Base-by-base conservation (phyloP, 352 stramenopile species). In the Globisporangium spiculum region DNA sequence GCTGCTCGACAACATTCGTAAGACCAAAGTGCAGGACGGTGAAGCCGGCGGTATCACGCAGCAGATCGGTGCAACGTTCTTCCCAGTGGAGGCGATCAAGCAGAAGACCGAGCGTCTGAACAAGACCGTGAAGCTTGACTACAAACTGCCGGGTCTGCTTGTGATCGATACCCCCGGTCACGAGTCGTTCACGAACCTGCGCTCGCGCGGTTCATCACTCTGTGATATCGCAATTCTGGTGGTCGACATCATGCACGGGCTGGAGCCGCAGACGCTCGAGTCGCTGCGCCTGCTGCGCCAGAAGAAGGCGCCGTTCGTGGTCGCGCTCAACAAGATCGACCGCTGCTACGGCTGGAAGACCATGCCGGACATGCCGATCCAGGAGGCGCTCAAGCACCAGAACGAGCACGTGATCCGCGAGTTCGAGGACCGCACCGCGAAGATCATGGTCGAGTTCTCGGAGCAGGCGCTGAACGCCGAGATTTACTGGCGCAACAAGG, bases 211-310 rank as follows among this genome's bases (percentile, higher is more conserved):
- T 58, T 99, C 95, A 24, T 98, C 91, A 36, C 79, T 99, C 7
- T 99, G 97, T 87, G 98, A 99, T 86, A 98, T 99, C 62, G 97
- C 98, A n/a, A 99, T 99, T 74, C 76, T 99, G 9, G 98, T 99
- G 3, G 93, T 99, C 3, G 98, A 99, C 81, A 97, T 99, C 59
- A 99, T 99, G 97, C 97, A 99, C 87, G 97, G 97, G 69, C 82
- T 99, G 8, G 97, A 99, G 84, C 97, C 96, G 57, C 98, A 99
- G 79, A 99, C 98, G 24, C 96, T 99, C 70, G 98, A 99, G 75
- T 99, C 96, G 77, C 81, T 99, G 32, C 97, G 97, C n/a, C 89
- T 99, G 79, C 79, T 99, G 50, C 84, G 88, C 14, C 89, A 96
- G 53, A 98, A 98, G 74, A 89, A 93, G 59, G 98, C 97, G 44